Percentiles rank a stretch among this genome's conserved stretches.
Evolutionary conservation across 1,284 basidiomycete species (phyloP).

Genomic region (Ustilago lituana): DNA sequence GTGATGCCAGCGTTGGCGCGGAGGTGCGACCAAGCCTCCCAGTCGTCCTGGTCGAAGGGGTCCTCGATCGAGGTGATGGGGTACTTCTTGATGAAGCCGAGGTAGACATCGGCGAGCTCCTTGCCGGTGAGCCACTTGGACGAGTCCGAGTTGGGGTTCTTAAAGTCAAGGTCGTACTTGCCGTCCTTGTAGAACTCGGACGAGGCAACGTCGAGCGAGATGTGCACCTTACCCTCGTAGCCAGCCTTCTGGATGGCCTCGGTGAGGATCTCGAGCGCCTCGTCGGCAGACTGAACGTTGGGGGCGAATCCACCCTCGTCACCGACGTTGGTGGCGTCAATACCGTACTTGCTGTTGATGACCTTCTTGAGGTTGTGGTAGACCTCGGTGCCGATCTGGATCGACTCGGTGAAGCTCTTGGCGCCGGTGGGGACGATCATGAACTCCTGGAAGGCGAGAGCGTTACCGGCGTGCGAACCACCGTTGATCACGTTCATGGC

Average conservation of each 20-base stretch:
- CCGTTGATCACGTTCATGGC: constrained; percentile 99
- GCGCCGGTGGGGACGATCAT: constrained; percentile 99
- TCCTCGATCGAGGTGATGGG: constrained; percentile 86
- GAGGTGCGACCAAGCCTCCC: constrained; percentile 96
- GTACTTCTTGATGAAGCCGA: constrained; percentile 70
- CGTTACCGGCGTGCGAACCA: constrained; percentile 99
- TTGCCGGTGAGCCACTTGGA: constrained; percentile 91
- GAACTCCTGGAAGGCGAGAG: constrained; percentile 86
- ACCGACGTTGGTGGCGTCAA: constrained; percentile 99
- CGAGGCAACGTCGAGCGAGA: constrained; percentile 97
- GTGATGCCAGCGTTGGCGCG: constrained; percentile 72
- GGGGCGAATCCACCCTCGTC: constrained; percentile 99
- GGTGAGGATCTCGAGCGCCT: constrained; percentile 92
- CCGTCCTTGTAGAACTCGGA: constrained; percentile 99
- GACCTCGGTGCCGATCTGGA: constrained; percentile 98
- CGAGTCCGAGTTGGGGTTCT: constrained; percentile 98
- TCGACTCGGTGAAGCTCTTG: constrained; percentile 94
- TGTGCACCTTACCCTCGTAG: constrained; percentile 98
- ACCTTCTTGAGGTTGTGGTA: constrained; percentile 99
- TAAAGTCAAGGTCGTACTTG: constrained; percentile 99
- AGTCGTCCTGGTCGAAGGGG: constrained; percentile 99
- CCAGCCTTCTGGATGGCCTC: constrained; percentile 98
- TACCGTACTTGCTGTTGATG: constrained; percentile 98
- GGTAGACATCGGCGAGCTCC: constrained; percentile 93
- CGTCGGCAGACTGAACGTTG: constrained; percentile 95